Evolutionary conservation across 768 basidiomycete genomes (phyloP).

Genomic region (Macrolepiota albuminosa): DNA sequence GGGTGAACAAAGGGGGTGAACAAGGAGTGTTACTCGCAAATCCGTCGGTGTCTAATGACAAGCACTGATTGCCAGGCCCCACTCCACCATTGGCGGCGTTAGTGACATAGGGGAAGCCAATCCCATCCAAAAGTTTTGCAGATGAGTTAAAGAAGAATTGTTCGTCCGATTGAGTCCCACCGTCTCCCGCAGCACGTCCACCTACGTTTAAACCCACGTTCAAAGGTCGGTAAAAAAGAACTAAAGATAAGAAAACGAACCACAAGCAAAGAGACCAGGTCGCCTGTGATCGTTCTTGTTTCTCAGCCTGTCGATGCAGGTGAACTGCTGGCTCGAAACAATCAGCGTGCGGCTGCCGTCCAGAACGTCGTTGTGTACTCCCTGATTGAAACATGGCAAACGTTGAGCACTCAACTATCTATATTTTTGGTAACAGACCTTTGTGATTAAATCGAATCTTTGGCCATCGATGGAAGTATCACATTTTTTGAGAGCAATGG

Average conservation of each 20-base stretch:
- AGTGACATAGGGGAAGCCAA: constrained; percentile 19
- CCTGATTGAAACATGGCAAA: background rate
- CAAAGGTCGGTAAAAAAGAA: background rate
- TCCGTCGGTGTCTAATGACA: constrained; percentile 20
- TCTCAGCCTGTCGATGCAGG: constrained; percentile 21
- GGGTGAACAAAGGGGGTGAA: constrained; percentile 21
- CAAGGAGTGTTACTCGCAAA: constrained; percentile 22
- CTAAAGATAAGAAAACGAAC: constrained; percentile 5
- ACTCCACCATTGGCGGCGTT: constrained; percentile 20
- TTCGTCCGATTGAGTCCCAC: constrained; percentile 19
- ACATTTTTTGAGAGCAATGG: constrained; percentile 22
- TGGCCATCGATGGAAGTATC: constrained; percentile 21
- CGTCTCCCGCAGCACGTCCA: constrained; percentile 23
- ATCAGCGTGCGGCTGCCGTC: constrained; percentile 16
- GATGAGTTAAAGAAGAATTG: constrained; percentile 23
- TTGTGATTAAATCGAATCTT: constrained; percentile 28
- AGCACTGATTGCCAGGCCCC: constrained; percentile 22
- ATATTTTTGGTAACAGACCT: constrained; percentile 3
- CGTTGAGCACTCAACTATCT: background rate
- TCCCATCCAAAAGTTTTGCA: constrained; percentile 14
- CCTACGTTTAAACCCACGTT: constrained; percentile 4
- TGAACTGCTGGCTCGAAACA: constrained; percentile 25
- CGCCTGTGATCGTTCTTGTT: constrained; percentile 20
- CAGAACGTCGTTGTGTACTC: background rate
- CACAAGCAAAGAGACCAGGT: constrained; percentile 24